These are phyloP conservation scores for Codiaeum variegatum DNA, from an alignment of 441 rosid species.

Conservation along the genomic window DNA sequence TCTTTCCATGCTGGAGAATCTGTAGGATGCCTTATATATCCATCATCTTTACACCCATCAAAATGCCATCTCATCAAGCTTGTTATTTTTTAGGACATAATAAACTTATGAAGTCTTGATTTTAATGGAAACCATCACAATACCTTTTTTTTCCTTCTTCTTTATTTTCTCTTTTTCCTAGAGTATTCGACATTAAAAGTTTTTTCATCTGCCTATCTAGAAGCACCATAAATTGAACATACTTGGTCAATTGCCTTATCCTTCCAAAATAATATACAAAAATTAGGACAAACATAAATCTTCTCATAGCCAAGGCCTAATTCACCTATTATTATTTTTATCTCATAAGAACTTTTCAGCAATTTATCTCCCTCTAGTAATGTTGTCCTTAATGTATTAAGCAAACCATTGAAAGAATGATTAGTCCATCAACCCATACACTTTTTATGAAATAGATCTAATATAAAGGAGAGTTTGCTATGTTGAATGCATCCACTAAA, in stretches of 20 bases:
- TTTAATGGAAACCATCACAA: background rate
- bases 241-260: background rate
- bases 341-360: conserved; percentile 12
- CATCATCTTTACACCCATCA: background rate
- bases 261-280: too few species aligned
- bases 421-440: background rate
- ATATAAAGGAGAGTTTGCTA: conserved; percentile 7
- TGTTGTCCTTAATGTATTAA: background rate
- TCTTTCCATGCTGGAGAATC: background rate
- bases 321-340: background rate
- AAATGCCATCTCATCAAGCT: background rate
- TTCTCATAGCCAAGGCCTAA: background rate
- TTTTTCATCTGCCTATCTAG: background rate
- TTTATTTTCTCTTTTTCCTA: background rate
- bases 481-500: background rate
- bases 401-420: background rate
- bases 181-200: background rate
- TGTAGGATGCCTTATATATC: background rate
- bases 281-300: background rate
- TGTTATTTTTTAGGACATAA: background rate
- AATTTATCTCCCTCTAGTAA: conserved; percentile 1
- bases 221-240: background rate
- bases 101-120: background rate
- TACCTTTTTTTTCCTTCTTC: background rate
- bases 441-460: conserved; percentile 12